Evolutionary conservation across 2,329 filamentous ascomycete species (phyloP), one percentile per base, ranked within the genome.

Genomic region (Alternaria sp.): DNA sequence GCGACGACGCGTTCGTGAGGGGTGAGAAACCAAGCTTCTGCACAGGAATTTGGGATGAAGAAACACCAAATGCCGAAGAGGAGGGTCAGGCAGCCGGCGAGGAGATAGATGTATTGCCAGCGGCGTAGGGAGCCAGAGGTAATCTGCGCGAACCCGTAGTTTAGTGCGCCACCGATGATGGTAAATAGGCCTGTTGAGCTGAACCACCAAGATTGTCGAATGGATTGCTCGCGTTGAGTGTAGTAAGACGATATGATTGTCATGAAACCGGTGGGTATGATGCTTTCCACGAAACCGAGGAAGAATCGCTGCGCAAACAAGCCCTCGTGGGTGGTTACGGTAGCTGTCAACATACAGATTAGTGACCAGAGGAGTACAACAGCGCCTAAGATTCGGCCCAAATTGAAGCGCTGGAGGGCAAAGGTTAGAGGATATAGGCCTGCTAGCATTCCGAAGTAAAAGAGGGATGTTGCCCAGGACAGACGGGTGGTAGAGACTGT

Each of bases 361-460:
- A 84, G 76, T 0, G 88, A 84, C 91, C 91, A 93, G 7, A 90
- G 54, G 51, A 91, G 78, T 2, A 92, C 88, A 2, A 89, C 80
- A 12, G 71, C 81, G 12, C 90, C 89, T 3, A 93, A 83, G 2
- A 90, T 85, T 48, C 84, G 83, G n/a, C 88, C 85, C 2, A 87
- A 83, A 60, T 87, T 82, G 80, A 92, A 91, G 20, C 86, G 85
- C 75, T 93, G 91, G 1, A 92, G 81, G 0, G 86, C 81, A 61
- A 90, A 92, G 0, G 89, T 89, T 85, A 92, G 88, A 2, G 90
- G 91, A 63, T 92, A 93, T 3, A 91, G 80, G 0, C 91, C 91
- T 0, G 86, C 87, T 2, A 94, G 83, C 89, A 92, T 91, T 38
- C 91, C 91, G 67, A 93, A 92, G 80, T 93, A 93, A 81, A 93